Evolutionary conservation across 768 basidiomycete species (phyloP).

Genomic region (Suillus subluteus): DNA sequence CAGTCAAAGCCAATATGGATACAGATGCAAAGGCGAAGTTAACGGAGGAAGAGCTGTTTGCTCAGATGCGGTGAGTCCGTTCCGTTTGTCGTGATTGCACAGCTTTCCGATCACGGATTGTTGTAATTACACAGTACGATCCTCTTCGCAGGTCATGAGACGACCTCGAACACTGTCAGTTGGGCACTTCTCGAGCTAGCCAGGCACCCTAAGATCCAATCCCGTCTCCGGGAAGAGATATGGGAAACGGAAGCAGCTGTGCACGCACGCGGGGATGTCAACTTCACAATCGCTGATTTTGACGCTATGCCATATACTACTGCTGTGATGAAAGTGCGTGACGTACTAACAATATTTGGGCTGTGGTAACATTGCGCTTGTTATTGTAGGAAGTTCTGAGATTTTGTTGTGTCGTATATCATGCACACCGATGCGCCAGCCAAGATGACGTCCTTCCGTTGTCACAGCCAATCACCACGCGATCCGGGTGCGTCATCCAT

Average conservation of each 20-base stretch:
- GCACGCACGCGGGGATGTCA: conserved; percentile 39
- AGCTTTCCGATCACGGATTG: conserved; percentile 6
- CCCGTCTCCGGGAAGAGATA: conserved; percentile 64
- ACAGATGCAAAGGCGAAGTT: conserved; percentile 28
- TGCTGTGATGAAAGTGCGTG: conserved; percentile 47
- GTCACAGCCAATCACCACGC: conserved; percentile 51
- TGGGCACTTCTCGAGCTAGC: conserved; percentile 71
- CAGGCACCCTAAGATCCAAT: conserved; percentile 58
- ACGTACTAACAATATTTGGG: neutral
- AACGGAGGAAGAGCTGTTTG: conserved; percentile 16
- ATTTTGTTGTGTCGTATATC: conserved; percentile 52
- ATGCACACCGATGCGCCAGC: conserved; percentile 53
- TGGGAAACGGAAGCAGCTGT: conserved; percentile 23
- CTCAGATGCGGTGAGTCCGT: conserved; percentile 25
- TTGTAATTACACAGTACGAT: conserved; percentile 39
- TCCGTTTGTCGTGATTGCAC: neutral
- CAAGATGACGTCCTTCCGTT: conserved; percentile 64
- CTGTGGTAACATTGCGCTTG: neutral
- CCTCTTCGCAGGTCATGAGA: conserved; percentile 59
- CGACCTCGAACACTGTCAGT: conserved; percentile 57
- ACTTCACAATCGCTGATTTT: conserved; percentile 47
- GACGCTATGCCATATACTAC: conserved; percentile 53
- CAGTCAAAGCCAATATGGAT: conserved; percentile 36
- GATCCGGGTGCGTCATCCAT: conserved; percentile 45
- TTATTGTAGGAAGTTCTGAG: conserved; percentile 47